Conservation (phyloP, 352 stramenopile species). For the Globisporangium nunn region DNA sequence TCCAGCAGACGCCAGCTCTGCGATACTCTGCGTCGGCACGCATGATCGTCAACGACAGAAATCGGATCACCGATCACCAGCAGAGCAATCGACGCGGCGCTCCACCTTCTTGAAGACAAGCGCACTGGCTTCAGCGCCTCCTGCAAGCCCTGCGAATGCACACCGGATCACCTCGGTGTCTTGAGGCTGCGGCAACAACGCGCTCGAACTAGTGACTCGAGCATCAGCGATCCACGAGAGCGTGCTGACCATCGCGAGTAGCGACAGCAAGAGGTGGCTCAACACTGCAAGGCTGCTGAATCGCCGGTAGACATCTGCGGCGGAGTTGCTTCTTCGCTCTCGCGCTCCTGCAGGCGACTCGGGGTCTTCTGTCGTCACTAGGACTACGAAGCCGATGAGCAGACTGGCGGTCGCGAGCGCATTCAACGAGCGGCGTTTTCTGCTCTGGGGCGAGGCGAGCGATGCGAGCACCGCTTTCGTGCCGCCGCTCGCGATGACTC, state of each 20-base stretch:
- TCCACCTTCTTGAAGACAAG: constrained; percentile 32
- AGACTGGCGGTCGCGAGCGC: not conserved
- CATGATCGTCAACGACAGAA: not conserved
- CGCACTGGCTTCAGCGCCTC: constrained; percentile 14
- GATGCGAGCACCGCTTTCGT: constrained; percentile 6
- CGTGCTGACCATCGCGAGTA: constrained; percentile 14
- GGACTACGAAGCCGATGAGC: constrained; percentile 5
- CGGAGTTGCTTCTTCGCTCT: not conserved
- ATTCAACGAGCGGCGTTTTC: not conserved
- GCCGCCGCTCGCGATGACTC: constrained; percentile 3
- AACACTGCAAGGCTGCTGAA: constrained; percentile 10
- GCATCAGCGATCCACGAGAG: constrained; percentile 17
- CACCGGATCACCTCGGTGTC: not conserved
- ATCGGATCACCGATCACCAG: no score
- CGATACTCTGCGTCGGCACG: constrained; percentile 9
- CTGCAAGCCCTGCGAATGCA: constrained; percentile 24
- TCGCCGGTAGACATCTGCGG: constrained; percentile 6
- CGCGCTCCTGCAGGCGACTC: not conserved
- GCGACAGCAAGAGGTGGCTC: constrained; percentile 8
- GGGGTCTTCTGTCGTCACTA: not conserved
- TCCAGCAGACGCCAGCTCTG: constrained; percentile 7
- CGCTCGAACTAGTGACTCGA: not conserved
- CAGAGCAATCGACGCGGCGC: not conserved
- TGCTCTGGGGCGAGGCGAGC: not conserved
- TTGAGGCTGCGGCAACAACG: not conserved